Conservation (phyloP, 73 alveolate species). For the Symbiodinium pilosum region DNA sequence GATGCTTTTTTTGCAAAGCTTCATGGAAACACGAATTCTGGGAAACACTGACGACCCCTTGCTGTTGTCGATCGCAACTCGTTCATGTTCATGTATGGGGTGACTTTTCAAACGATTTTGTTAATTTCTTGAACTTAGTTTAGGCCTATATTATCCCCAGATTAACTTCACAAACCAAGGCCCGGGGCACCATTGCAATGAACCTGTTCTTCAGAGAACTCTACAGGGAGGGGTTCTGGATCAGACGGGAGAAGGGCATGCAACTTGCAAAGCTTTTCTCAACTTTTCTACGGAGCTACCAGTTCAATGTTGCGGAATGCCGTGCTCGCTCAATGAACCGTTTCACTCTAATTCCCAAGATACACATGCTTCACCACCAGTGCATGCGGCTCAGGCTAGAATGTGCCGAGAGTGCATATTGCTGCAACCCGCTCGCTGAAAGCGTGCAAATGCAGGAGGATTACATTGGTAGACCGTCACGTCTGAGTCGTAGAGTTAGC, state of each 20-base stretch:
- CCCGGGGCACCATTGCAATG: not conserved
- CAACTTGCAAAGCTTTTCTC: not conserved
- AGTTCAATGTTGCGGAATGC: not conserved
- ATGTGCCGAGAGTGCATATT: not conserved
- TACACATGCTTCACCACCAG: not conserved
- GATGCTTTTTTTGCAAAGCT: not conserved
- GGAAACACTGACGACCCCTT: not conserved
- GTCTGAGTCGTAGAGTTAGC: not conserved
- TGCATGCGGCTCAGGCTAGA: not conserved
- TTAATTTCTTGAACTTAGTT: not conserved
- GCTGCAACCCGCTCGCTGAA: not conserved
- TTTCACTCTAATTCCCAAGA: not conserved
- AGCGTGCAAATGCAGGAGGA: not conserved
- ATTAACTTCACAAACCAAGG: not conserved
- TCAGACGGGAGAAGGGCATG: not conserved
- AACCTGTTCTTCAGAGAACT: not conserved
- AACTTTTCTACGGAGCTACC: not conserved
- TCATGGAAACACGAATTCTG: not conserved
- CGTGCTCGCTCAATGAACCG: not conserved
- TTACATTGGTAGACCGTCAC: not conserved
- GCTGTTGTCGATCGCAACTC: not conserved
- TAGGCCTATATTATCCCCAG: not conserved
- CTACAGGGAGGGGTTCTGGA: slow-evolving; percentile 13
- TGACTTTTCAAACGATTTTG: not conserved
- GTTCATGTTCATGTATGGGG: not conserved